A percentile compares a stretch with the other conserved stretches of the same genome.
These are phyloP conservation scores for Adansonia grandidieri DNA, from an alignment of 441 rosid species.

Conservation along the genomic window DNA sequence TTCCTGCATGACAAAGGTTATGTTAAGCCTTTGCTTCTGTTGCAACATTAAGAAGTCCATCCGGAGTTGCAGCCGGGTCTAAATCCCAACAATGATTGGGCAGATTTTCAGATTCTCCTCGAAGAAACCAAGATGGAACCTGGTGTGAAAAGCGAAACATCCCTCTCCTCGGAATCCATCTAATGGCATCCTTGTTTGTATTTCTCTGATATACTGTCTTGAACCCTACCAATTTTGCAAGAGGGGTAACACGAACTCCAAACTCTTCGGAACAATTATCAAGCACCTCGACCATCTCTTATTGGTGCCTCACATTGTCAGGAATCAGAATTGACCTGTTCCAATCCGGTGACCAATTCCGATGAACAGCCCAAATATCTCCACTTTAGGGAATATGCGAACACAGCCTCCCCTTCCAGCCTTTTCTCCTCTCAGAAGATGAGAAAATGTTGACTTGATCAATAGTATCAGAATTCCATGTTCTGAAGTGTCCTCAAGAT, in stretches of 20 bases:
- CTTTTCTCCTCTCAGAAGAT: constrained; percentile 48
- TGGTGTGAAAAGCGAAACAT: constrained; percentile 69
- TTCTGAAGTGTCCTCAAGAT: constrained; percentile 96
- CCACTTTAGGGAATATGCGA: constrained; percentile 85
- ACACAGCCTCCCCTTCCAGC: constrained; percentile 84
- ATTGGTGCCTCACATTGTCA: constrained; percentile 75
- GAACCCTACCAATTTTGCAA: constrained; percentile 76
- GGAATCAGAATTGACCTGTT: constrained; percentile 58
- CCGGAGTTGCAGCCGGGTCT: constrained; percentile 97
- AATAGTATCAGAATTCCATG: constrained; percentile 68
- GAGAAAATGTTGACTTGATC: constrained; percentile 95
- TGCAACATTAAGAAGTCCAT: constrained; percentile 69
- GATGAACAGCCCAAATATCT: constrained; percentile 90
- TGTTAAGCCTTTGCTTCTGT: constrained; percentile 49
- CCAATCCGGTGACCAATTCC: constrained; percentile 90
- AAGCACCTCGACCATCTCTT: constrained; percentile 97
- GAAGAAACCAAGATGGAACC: constrained; percentile 87
- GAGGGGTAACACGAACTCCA: constrained; percentile 77
- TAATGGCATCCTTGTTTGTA: constrained; percentile 50
- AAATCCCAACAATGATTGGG: constrained; percentile 92
- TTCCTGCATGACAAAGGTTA: constrained; percentile 39
- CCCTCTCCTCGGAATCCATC: constrained; percentile 88
- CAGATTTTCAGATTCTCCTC: constrained; percentile 57
- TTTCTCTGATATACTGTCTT: constrained; percentile 88
- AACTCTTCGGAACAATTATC: constrained; percentile 87